Base-by-base conservation (phyloP, 805 yeast genomes). In the Ogataea nitratoaversa region DNA sequence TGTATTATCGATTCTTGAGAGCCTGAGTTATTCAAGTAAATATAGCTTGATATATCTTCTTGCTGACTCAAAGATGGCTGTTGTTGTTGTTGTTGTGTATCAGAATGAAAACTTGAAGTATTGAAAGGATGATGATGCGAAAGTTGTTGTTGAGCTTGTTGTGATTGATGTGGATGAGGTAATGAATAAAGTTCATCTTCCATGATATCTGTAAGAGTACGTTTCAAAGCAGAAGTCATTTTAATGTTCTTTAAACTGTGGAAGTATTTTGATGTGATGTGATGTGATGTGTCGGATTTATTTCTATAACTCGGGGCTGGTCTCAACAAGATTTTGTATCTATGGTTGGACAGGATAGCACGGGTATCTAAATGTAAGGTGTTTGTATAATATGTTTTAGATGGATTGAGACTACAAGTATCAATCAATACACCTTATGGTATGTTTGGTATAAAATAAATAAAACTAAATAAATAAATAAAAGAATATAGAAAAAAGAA, bases 151-250 rank as follows among this genome's bases (percentile, higher is more conserved):
- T 19, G 31, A 27, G 28, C 41, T 23, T 50, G 56, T 29, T 40
- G 48, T 27, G 34, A 41, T 23, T 35, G 46, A 17, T 47, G 49
- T 19, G 37, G 34, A 19, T 38, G 39, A 9, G 57, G 53, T 20
- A 47, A 41, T 16, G 52, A 36, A 40, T 55, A 56, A 14, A 57
- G 38, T 42, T 59, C 64, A 29, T 59, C 64, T 34, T 59, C 64
- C 53, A 56, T 54, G 20, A 57, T 50, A 34, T 59, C 63, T 2
- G 64, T 57, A n/a, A 56, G 42, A 13, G 60, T 56, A 34, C 64
- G 58, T 41, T 58, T 53, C 17, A 58, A 38, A 16, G 63, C 50
- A 8, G 63, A 49, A 27, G 59, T 48, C 62, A 59, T 59, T 42
- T 22, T 22, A 8, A 8, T 22, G 11, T n/a, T n/a, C n/a, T n/a